Evolutionary conservation across 1,284 basidiomycete species (phyloP).

Genomic region (Apiotrichum porosum): DNA sequence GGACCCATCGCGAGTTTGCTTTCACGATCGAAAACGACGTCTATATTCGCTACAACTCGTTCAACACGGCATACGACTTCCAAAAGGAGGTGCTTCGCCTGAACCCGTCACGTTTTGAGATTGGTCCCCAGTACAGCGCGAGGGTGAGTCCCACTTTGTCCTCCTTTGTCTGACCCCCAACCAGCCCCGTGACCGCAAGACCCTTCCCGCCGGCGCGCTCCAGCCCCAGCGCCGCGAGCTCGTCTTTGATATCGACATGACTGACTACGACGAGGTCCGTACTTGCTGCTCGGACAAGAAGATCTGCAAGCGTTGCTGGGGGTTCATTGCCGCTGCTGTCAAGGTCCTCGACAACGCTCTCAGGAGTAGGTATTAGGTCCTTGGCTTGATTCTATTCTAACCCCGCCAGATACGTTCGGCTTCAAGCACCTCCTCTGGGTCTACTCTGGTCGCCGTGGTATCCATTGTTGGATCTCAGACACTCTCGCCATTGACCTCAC

Average conservation of each 20-base stretch:
- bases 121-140: conserved; percentile 88
- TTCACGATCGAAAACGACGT: conserved; percentile 88
- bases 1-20: conserved; percentile 93
- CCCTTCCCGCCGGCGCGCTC: conserved; percentile 69
- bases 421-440: conserved; percentile 82
- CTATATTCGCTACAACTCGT: conserved; percentile 94
- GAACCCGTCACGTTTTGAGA: conserved; percentile 90
- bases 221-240: conserved; percentile 81
- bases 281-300: conserved; percentile 90
- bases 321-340: conserved; percentile 88
- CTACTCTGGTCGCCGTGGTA: conserved; percentile 95
- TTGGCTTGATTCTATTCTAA: too few relatives aligned
- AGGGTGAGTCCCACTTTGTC: conserved; percentile 56
- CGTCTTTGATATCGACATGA: conserved; percentile 99
- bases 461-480: conserved; percentile 97
- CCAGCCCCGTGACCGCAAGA: conserved; percentile 87
- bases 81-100: conserved; percentile 81
- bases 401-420: conserved; percentile 63
- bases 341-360: conserved; percentile 76
- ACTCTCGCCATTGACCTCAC: conserved; percentile 78
- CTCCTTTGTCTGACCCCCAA: background rate
- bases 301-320: conserved; percentile 93
- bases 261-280: conserved; percentile 93
- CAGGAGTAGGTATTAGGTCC: conserved; percentile 59
- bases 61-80: conserved; percentile 76